phyloP scores from a whole-genome alignment of 2,329 filamentous ascomycete species.

The Emmonsiellopsis sp. region DNA sequence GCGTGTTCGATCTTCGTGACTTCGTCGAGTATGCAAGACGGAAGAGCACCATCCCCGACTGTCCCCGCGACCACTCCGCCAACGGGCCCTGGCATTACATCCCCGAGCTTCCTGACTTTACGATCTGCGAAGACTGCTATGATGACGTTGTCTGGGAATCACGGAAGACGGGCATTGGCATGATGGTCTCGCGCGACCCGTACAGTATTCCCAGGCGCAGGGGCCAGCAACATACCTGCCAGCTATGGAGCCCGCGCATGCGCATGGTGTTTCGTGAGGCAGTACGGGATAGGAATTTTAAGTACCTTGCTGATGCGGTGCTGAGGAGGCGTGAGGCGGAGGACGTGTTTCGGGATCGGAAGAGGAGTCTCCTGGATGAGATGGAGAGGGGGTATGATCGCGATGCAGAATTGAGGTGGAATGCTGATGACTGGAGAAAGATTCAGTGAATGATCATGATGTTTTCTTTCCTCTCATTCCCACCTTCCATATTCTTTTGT shows the following conservation, averaged over 20 bases:
- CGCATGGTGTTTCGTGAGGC: constrained; percentile 60
- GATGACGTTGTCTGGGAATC: constrained; percentile 67
- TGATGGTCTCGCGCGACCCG: constrained; percentile 54
- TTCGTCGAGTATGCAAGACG: constrained; percentile 58
- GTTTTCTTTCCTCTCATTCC: background rate
- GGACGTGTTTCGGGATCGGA: constrained; percentile 48
- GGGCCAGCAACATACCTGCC: constrained; percentile 49
- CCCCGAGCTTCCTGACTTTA: constrained; percentile 64
- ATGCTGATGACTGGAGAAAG: constrained; percentile 43
- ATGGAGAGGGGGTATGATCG: constrained; percentile 50
- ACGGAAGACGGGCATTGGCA: constrained; percentile 30
- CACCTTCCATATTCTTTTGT: background rate
- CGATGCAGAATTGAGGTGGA: constrained; percentile 38
- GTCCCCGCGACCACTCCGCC: constrained; percentile 54
- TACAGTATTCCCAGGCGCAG: constrained; percentile 46
- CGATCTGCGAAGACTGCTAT: constrained; percentile 81
- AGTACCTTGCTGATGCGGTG: constrained; percentile 55
- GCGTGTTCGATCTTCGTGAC: constrained; percentile 45
- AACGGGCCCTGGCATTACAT: constrained; percentile 70
- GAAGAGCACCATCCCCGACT: constrained; percentile 53
- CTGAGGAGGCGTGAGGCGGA: constrained; percentile 51
- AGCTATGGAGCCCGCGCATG: constrained; percentile 76
- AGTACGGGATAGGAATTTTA: constrained; percentile 57
- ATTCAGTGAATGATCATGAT: constrained; percentile 35
- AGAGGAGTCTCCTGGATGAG: constrained; percentile 47